Conservation (phyloP, 768 basidiomycete species). For the Kockovaella imperatae region DNA sequence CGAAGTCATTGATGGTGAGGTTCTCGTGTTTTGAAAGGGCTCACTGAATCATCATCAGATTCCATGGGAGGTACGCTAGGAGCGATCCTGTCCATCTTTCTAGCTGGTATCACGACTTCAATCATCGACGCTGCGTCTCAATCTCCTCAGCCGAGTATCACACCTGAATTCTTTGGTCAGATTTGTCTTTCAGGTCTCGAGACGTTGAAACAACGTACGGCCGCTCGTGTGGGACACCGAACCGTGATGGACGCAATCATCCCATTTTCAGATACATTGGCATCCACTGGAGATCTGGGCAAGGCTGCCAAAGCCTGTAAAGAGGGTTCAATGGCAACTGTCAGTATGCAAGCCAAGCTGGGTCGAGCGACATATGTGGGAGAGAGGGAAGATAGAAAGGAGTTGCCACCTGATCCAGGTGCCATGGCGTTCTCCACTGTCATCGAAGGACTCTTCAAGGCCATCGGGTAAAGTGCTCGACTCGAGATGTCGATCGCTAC, state of each 20-base stretch:
- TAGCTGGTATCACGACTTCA: slow-evolving; percentile 36
- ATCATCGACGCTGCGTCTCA: slow-evolving; percentile 16
- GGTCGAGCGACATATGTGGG: slow-evolving; percentile 42
- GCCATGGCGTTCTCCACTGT: slow-evolving; percentile 39
- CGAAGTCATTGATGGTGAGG: slow-evolving; percentile 39
- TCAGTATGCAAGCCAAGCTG: slow-evolving; percentile 30
- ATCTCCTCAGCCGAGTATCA: slow-evolving; percentile 3
- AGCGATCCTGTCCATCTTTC: slow-evolving; percentile 42
- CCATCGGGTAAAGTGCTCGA: slow-evolving; percentile 2
- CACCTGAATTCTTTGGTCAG: slow-evolving; percentile 24
- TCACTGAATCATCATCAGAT: slow-evolving; percentile 13
- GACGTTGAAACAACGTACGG: slow-evolving; percentile 36
- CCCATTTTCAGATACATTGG: slow-evolving; percentile 36
- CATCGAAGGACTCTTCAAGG: slow-evolving; percentile 35
- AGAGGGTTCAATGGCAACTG: slow-evolving; percentile 33
- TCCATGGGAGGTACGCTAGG: slow-evolving; percentile 41
- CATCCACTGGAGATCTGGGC: slow-evolving; percentile 18
- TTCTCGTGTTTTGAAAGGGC: not conserved
- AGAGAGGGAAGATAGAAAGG: slow-evolving; percentile 18
- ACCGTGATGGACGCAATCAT: slow-evolving; percentile 44
- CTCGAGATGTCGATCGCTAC: not conserved
- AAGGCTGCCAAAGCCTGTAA: slow-evolving; percentile 26
- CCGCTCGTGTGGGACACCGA: slow-evolving; percentile 39
- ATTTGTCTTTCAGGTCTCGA: slow-evolving; percentile 26
- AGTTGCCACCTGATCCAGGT: slow-evolving; percentile 40